phyloP scores from a whole-genome alignment of 208 protist species.

The Trypanosoma mega region DNA sequence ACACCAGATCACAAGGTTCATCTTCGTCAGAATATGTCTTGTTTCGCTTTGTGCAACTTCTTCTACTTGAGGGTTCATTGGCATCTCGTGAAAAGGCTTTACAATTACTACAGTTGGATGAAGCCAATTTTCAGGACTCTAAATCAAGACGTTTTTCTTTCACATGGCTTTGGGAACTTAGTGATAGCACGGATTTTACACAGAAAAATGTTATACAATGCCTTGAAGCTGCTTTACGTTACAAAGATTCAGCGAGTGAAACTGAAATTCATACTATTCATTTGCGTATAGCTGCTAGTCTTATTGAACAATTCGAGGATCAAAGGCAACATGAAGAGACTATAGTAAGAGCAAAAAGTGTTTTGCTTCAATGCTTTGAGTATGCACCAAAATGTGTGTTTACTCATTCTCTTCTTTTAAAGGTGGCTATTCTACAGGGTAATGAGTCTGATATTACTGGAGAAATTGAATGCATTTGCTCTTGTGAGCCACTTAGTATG shows the following conservation, averaged over 20 bases:
- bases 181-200: slow-evolving; percentile 16
- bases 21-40: slow-evolving; percentile 12
- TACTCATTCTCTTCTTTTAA: slow-evolving; percentile 25
- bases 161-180: slow-evolving; percentile 31
- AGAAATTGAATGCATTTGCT: slow-evolving; percentile 16
- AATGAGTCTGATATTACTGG: slow-evolving; percentile 17
- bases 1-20: slow-evolving; percentile 8
- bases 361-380: slow-evolving; percentile 12
- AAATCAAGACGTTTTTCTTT: slow-evolving; percentile 29
- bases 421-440: slow-evolving; percentile 20
- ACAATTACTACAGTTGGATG: slow-evolving; percentile 23
- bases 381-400: slow-evolving; percentile 18
- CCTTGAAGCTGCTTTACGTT: slow-evolving; percentile 19
- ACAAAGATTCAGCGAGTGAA: slow-evolving; percentile 32
- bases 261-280: slow-evolving; percentile 15
- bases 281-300: slow-evolving; percentile 23
- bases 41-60: slow-evolving; percentile 28
- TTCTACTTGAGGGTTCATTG: slow-evolving; percentile 17
- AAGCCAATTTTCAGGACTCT: slow-evolving; percentile 22
- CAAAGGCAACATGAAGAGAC: background rate
- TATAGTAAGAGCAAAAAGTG: slow-evolving; percentile 12
- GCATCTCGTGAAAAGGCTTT: slow-evolving; percentile 16
- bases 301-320: slow-evolving; percentile 8
- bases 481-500: slow-evolving; percentile 22
- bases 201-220: slow-evolving; percentile 9